Evolutionary conservation across 768 basidiomycete species (phyloP).

Genomic region (Suillus tomentosus): DNA sequence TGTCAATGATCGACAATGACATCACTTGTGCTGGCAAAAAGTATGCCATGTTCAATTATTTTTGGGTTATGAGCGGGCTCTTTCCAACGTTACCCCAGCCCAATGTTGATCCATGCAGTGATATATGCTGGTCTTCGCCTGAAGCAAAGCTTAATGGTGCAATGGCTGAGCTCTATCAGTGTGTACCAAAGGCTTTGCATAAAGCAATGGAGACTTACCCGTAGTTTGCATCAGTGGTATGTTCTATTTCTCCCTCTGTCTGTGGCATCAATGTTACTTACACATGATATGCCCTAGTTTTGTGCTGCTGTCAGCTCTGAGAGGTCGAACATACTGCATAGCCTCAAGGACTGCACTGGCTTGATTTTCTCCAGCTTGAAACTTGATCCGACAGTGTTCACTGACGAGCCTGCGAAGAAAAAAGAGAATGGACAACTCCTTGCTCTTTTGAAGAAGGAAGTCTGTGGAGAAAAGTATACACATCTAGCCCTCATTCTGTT

Average conservation of each 20-base stretch:
- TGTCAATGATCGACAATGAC: neutral
- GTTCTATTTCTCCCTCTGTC: neutral
- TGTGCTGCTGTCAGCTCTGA: no score
- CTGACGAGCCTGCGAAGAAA: neutral
- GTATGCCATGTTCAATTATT: slow-evolving; percentile 6
- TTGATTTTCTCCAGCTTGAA: neutral
- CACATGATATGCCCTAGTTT: neutral
- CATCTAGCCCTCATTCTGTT: slow-evolving; percentile 5
- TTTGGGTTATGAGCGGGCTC: slow-evolving; percentile 9
- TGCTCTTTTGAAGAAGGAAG: slow-evolving; percentile 3
- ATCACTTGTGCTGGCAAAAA: slow-evolving; percentile 1
- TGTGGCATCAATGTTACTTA: neutral
- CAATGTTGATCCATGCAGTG: neutral
- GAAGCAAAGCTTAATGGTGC: neutral
- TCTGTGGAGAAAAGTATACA: neutral
- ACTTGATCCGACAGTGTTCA: neutral
- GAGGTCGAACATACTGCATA: no score
- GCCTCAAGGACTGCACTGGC: no score
- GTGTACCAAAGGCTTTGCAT: slow-evolving; percentile 1
- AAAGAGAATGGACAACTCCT: slow-evolving; percentile 1
- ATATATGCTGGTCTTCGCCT: neutral
- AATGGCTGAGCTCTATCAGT: neutral
- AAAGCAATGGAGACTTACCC: neutral
- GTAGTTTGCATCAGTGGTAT: neutral
- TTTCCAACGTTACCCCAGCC: slow-evolving; percentile 1